Evolutionary conservation across 148 eudicot species (phyloP).

Genomic region (Arbutus unedo): DNA sequence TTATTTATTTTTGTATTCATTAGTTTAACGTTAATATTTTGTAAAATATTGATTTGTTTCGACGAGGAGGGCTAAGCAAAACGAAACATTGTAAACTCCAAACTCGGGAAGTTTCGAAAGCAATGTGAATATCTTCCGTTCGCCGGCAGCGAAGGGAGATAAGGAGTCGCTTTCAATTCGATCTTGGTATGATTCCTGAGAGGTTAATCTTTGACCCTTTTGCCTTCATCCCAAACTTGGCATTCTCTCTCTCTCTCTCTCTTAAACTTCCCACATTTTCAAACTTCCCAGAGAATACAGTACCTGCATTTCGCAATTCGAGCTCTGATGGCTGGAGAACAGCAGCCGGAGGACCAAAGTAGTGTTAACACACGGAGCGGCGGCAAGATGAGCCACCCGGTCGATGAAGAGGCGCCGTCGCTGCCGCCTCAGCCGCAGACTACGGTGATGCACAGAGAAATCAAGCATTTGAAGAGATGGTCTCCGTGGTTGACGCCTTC

Average conservation of each 20-base stretch:
- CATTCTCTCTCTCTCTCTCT: conserved; percentile 10
- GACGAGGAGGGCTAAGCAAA: no score
- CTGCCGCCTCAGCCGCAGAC: conserved; percentile 13
- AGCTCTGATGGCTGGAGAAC: not conserved
- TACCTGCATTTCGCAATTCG: not conserved
- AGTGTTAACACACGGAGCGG: conserved; percentile 23
- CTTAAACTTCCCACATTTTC: not conserved
- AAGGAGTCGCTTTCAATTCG: not conserved
- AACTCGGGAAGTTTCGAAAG: not conserved
- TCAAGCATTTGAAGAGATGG: conserved; percentile 54
- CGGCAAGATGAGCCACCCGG: conserved; percentile 32
- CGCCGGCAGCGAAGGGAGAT: not conserved
- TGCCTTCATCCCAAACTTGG: not conserved
- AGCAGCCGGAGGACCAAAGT: conserved; percentile 9
- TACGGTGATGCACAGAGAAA: conserved; percentile 21
- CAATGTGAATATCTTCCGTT: not conserved
- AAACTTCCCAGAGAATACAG: not conserved
- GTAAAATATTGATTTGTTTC: no score
- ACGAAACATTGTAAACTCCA: no score
- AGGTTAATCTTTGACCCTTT: not conserved
- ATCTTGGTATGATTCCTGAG: not conserved
- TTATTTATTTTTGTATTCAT: no score
- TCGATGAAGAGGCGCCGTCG: conserved; percentile 22
- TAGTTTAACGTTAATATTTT: no score
- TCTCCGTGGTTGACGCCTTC: conserved; percentile 60